Evolutionary conservation across 345 rosid species (phyloP).

Genomic region (Crucihimalaya himalaica): DNA sequence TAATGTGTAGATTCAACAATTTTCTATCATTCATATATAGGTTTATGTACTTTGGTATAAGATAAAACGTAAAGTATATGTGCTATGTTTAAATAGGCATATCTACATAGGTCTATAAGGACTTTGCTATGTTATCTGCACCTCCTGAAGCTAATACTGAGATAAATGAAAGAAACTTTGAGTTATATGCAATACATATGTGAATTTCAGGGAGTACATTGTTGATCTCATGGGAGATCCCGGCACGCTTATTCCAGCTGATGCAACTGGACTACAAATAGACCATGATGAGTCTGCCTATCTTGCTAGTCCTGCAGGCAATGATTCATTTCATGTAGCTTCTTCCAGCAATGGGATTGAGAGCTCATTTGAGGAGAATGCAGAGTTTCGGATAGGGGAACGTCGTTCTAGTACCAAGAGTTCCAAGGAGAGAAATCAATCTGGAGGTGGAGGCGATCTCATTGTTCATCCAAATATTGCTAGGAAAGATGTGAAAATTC

Average conservation of each 20-base stretch:
- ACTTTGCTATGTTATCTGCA: background rate
- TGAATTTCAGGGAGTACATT: slow-evolving; percentile 79
- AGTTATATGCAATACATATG: slow-evolving; percentile 10
- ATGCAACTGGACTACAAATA: slow-evolving; percentile 64
- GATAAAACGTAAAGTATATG: background rate
- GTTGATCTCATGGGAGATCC: slow-evolving; percentile 98
- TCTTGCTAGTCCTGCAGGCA: slow-evolving; percentile 61
- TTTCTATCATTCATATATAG: background rate
- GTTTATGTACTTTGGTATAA: background rate
- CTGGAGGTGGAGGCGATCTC: slow-evolving; percentile 44
- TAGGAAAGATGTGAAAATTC: slow-evolving; percentile 18
- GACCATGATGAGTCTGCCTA: slow-evolving; percentile 58
- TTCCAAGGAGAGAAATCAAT: slow-evolving; percentile 40
- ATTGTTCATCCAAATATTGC: slow-evolving; percentile 35
- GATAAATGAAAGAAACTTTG: background rate
- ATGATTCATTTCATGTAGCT: slow-evolving; percentile 53
- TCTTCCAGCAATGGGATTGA: slow-evolving; percentile 69
- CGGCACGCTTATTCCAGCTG: slow-evolving; percentile 94
- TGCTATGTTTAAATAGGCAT: background rate
- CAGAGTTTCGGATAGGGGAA: slow-evolving; percentile 51
- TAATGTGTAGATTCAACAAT: slow-evolving; percentile 11
- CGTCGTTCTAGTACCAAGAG: slow-evolving; percentile 47
- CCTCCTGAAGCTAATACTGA: background rate
- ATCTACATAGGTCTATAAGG: background rate
- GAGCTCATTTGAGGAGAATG: slow-evolving; percentile 59